Conservation (phyloP, 2,329 filamentous ascomycete species). For the Tetracladium maxilliforme region DNA sequence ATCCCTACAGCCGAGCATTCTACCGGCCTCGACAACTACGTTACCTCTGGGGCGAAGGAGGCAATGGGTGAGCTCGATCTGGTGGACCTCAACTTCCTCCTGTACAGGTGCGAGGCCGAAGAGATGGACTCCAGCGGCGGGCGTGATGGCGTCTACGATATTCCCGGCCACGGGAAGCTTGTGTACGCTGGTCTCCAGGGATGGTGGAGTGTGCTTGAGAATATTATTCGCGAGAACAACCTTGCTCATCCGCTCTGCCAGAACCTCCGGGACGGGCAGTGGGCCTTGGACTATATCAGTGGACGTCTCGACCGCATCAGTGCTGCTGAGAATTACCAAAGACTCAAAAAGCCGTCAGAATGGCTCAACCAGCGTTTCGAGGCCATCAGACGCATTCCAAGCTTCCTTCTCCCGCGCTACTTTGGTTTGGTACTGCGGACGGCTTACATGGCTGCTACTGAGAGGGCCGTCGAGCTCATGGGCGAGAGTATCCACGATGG, state of each 20-base stretch:
- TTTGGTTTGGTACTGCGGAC: constrained; percentile 83
- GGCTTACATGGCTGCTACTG: constrained; percentile 72
- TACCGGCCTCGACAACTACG: constrained; percentile 69
- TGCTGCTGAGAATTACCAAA: constrained; percentile 42
- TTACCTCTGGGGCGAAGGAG: constrained; percentile 65
- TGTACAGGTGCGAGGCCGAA: constrained; percentile 87
- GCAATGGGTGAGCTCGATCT: constrained; percentile 66
- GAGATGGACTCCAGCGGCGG: constrained; percentile 68
- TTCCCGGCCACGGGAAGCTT: constrained; percentile 70
- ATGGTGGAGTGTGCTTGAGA: constrained; percentile 86
- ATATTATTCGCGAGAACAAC: constrained; percentile 78
- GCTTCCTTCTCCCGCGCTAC: constrained; percentile 81
- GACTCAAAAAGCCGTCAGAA: constrained; percentile 47
- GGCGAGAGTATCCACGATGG: constrained; percentile 61
- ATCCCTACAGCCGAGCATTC: constrained; percentile 79
- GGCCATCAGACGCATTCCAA: constrained; percentile 71
- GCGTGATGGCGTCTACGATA: constrained; percentile 73
- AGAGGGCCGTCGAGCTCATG: constrained; percentile 67
- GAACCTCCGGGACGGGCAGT: constrained; percentile 80
- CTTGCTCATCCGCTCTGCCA: constrained; percentile 88
- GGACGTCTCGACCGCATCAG: constrained; percentile 63
- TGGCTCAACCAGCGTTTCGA: constrained; percentile 83
- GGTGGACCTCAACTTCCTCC: constrained; percentile 76
- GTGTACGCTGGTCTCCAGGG: constrained; percentile 96
- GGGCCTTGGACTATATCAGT: constrained; percentile 81